A percentile compares a stretch with the other conserved stretches of the same genome.
Conservation (phyloP, 202 grass and related monocot species). For the Brachypodium distachyon region DNA sequence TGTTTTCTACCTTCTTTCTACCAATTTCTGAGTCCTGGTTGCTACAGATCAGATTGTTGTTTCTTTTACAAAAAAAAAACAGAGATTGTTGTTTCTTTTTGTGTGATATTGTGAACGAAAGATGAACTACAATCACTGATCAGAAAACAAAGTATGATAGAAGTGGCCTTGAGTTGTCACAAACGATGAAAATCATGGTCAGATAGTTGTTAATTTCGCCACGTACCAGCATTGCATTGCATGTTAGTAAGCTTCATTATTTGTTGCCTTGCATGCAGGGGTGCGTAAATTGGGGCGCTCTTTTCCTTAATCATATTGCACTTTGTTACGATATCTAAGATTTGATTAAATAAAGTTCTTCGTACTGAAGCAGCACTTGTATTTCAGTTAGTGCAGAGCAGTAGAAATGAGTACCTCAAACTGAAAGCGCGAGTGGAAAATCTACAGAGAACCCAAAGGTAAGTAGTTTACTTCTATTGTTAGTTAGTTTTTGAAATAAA, state of each 20-base stretch:
- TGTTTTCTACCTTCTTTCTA: neutral
- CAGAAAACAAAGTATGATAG: neutral
- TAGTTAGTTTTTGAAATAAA: neutral
- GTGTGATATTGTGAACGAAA: neutral
- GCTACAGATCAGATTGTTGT: too few species aligned
- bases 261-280: neutral
- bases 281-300: neutral
- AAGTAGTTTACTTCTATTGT: neutral
- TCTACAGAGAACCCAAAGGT: constrained; percentile 81
- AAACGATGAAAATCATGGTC: neutral
- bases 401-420: constrained; percentile 69
- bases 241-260: neutral
- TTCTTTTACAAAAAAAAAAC: too few species aligned
- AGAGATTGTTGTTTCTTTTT: neutral
- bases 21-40: too few species aligned
- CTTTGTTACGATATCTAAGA: neutral
- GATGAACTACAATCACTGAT: neutral
- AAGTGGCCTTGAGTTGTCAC: neutral
- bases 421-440: constrained; percentile 61
- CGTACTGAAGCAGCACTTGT: constrained; percentile 19
- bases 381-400: constrained; percentile 75
- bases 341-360: neutral
- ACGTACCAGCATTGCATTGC: neutral
- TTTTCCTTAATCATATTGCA: neutral
- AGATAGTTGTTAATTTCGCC: neutral